Evolutionary conservation across 176 grass and related monocot species (phyloP).

Genomic region (Avena eriantha): DNA sequence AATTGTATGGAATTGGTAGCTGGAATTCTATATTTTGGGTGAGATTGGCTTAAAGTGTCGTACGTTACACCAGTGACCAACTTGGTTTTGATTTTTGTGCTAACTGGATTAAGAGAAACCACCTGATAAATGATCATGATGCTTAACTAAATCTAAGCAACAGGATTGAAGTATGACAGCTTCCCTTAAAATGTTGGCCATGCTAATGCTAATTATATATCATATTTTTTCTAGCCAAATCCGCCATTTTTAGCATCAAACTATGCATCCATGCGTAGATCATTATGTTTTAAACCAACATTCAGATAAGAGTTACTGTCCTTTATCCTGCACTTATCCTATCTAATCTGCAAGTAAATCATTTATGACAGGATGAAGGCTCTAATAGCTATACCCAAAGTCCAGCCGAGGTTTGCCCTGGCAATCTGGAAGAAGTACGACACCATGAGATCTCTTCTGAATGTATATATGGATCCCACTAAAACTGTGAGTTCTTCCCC

Average conservation of each 20-base stretch:
- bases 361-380: slow-evolving; percentile 71
- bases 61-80: neutral
- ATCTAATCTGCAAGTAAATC: slow-evolving; percentile 1
- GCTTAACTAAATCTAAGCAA: neutral
- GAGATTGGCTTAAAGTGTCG: neutral
- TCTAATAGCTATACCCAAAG: slow-evolving; percentile 78
- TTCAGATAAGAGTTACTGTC: neutral
- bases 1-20: neutral
- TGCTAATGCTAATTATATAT: neutral
- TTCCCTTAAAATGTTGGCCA: neutral
- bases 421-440: slow-evolving; percentile 82
- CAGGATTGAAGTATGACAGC: neutral
- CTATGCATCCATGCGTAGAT: neutral
- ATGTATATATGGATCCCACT: slow-evolving; percentile 78
- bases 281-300: neutral
- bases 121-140: neutral
- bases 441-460: slow-evolving; percentile 85
- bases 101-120: neutral
- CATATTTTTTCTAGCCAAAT: slow-evolving; percentile 12
- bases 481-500: slow-evolving; percentile 67
- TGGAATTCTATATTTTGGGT: neutral
- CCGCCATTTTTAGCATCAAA: neutral
- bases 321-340: neutral
- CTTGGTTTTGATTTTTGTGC: neutral
- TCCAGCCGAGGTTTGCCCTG: slow-evolving; percentile 63